These are phyloP conservation scores for Chaetomiaceae sp. DNA, from an alignment of 2,329 filamentous ascomycete genomes.

Conservation along the genomic window DNA sequence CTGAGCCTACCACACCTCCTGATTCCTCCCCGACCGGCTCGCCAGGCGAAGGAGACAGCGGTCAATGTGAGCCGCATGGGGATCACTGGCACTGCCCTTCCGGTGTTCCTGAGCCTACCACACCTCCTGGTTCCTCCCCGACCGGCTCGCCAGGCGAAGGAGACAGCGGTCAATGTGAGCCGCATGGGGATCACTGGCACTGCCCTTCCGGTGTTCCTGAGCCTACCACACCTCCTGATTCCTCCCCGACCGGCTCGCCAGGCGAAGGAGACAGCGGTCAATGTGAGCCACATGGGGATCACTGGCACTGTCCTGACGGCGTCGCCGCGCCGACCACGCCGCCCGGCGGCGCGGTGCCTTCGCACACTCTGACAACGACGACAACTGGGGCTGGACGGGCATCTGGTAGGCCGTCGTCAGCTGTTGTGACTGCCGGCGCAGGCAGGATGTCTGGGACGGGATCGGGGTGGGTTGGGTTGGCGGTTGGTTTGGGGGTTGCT, in stretches of 20 bases:
- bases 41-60: background rate
- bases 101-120: constrained; percentile 12
- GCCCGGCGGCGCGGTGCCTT: background rate
- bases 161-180: background rate
- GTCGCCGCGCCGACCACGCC: constrained; percentile 5
- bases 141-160: background rate
- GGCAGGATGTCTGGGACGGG: background rate
- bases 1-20: constrained; percentile 9
- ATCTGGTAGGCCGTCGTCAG: background rate
- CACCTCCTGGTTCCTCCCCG: background rate
- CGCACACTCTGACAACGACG: background rate
- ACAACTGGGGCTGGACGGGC: background rate
- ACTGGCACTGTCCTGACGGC: constrained; percentile 7
- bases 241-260: background rate
- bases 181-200: constrained; percentile 11
- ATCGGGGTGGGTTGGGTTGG: background rate
- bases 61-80: constrained; percentile 5
- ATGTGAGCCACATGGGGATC: constrained; percentile 9
- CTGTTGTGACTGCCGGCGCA: background rate
- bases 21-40: background rate
- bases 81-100: constrained; percentile 6
- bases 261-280: background rate
- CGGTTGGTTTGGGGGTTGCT: too few relatives aligned
- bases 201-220: constrained; percentile 10
- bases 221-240: constrained; percentile 7